Base-by-base conservation (phyloP, 352 stramenopile genomes). In the Phytophthora litchii region DNA sequence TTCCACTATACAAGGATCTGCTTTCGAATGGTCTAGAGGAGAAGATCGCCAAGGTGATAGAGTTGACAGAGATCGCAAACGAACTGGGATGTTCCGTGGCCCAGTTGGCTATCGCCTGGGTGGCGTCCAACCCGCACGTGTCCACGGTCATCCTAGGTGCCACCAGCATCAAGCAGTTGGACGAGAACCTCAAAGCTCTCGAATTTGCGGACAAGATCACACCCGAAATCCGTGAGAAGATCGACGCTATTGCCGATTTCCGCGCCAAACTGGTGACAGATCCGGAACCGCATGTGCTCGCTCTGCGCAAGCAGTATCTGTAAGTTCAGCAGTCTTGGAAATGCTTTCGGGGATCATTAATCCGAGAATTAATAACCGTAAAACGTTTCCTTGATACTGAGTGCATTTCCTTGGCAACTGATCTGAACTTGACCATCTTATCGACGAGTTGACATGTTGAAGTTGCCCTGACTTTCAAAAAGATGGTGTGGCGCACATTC, bases 61-160 rank as follows among this genome's bases (percentile, higher is more conserved):
- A 74, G 37, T n/a, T 77, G 3, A 57, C 80, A 0, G 67, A 72
- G 29, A 60, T 88, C 21, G 76, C 80, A 3, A 83, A 87, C 25
- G 70, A 89, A 21, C 19, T 91, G 8, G 78, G 75, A n/a, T 91
- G 80, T 45, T 79, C 67, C 9, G 41, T 88, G 12, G 70, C 72
- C 4, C 78, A 89, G 50, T 65, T 63, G 64, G 43, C 41, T 27
- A 88, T 53, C 35, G 88, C 47, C 43, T 83, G 40, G 78, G 78
- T 52, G 38, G 70, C 70, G 0, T 55, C 74, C 27, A 88, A 87
- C 64, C 49, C 54, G 27, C 76, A 89, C 43, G 79, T 90, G 31
- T 83, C 70, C 32, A 86, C 69, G 8, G 80, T 89, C 12, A 72
- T 89, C 21, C 61, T 84, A 3, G 80, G 80, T 31, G 78, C 80